Evolutionary conservation across 352 stramenopile species (phyloP), one percentile per base, ranked within the genome.

Genomic region (Phytophthora cryptogea): DNA sequence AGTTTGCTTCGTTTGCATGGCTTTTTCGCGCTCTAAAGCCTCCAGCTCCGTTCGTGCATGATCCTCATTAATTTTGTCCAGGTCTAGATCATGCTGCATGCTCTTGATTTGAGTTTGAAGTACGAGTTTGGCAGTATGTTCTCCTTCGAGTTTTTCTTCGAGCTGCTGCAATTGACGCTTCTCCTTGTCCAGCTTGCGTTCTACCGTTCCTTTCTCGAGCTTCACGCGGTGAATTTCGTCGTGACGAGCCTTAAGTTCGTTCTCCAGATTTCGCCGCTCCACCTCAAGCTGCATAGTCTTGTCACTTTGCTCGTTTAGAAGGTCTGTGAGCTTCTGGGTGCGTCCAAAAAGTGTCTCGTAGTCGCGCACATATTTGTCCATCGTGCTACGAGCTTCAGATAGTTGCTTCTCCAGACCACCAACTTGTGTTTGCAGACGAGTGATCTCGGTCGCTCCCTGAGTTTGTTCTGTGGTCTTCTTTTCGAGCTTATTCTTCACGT

Each of bases 301-400:
- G 68, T 95, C 85, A 53, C 76, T 95, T 48, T 98, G 92, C 55
- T 98, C 90, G 42, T 98, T 97, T 8, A 98, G 73, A 30, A 97
- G 57, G 20, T 97, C 87, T n/a, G 87, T 96, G 37, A 98, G 72
- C 66, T 98, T 97, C 53, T 97, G 90, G 37, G 83, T 96, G 30
- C 86, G 83, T 4, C 77, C 81, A 58, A 94, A 98, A 20, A 96
- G 80, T 48, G 88, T 88, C 70, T 97, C 94, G 70, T 97, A 97
- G 79, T 97, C 94, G 51, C 86, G 89, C 33, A 96, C 80, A 74
- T 97, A 97, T 65, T 97, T 97, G 54, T 96, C 90, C 86, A 98
- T 97, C n/a, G 85, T 96, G 37, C 71, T 73, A 31, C 84, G 80
- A 37, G 80, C 70, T 42, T 92, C 83, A 1, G 59, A 74, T 47